A percentile compares a stretch with the other conserved stretches of the same genome.
phyloP scores from a whole-genome alignment of 306 rosid species.

The Pyrus pyrifolia region DNA sequence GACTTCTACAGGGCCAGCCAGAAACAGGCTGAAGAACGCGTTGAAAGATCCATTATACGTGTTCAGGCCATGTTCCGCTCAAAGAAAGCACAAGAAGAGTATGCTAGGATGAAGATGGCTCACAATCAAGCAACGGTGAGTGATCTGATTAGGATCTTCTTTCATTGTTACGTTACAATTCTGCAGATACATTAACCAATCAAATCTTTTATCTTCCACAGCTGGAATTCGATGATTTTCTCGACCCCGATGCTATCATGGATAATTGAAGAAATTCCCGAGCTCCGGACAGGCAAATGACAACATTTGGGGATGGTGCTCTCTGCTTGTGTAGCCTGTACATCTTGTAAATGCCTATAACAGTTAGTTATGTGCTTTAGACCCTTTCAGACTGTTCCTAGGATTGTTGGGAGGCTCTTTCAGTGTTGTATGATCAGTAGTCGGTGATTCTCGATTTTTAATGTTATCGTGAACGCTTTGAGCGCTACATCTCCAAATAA shows the following conservation, averaged over 20 bases:
- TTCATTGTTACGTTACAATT: constrained; percentile 5
- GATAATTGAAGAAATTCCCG: constrained; percentile 13
- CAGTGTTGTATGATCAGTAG: background rate
- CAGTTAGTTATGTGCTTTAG: constrained; percentile 9
- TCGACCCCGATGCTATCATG: constrained; percentile 50
- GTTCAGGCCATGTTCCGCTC: constrained; percentile 95
- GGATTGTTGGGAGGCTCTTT: constrained; percentile 21
- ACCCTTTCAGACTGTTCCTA: constrained; percentile 23
- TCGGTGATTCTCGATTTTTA: background rate
- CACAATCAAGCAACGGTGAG: constrained; percentile 62
- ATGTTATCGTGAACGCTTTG: constrained; percentile 7
- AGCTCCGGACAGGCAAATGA: constrained; percentile 11
- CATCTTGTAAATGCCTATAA: constrained; percentile 42
- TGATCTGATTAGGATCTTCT: background rate
- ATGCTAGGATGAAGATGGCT: constrained; percentile 76
- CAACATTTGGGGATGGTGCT: constrained; percentile 7
- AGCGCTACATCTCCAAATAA: background rate
- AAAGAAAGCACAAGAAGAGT: constrained; percentile 85
- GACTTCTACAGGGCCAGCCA: constrained; percentile 66
- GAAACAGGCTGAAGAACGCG: constrained; percentile 80
- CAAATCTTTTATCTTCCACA: constrained; percentile 32
- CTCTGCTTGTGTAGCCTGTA: constrained; percentile 32
- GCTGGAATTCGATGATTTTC: constrained; percentile 59
- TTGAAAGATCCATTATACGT: constrained; percentile 64
- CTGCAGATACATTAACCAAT: constrained; percentile 8